Base-by-base conservation (phyloP, 2,329 filamentous ascomycete species). In the Ophiostoma quercus region DNA sequence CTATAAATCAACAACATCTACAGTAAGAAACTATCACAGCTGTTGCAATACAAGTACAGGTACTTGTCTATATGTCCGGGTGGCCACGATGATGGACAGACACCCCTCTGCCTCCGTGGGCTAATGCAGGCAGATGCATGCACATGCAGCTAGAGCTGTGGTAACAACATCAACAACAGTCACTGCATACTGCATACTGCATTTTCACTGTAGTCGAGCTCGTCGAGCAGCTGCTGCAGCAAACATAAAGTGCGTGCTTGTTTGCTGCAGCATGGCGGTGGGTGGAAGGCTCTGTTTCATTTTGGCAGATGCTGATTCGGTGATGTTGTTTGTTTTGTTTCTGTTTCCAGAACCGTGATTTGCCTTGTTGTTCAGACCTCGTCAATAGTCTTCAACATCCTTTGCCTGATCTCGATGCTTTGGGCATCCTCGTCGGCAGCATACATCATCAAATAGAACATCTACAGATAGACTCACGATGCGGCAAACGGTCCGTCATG, bases 401-500 rank as follows among this genome's bases (percentile, higher is more conserved):
- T 47, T 47, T 5, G 16, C 43, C 16, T 47, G 43, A 47, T 47
- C 43, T 47, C 43, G 43, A 47, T 47, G 16, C 39, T 41, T 14
- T 14, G 34, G 34, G 34, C 34, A 34, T 34, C 4, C 34, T 34
- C 34, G 34, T 8, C 34, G 34, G 34, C 34, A 34, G 34, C 34
- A 34, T 5, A 34, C 8, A 34, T 34, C 34, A 34, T 6, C 34
- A 34, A 34, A 34, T 5, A 34, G 8, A 34, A 41, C 39, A 41
- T 41, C 39, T 41, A 14, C 39, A 41, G 8, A 47, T 47, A 47
- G 51, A 25, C 51, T n/a, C 29, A 22, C 16, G 60, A 19, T 57
- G 54, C 67, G 66, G 67, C 57, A 71, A 73, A 73, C 70, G 70
- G 71, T 71, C 70, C 71, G 70, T 66, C 62, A 65, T 71, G 69